Conservation (phyloP, 1,284 basidiomycete species). For the Microbotryum lychnidis-dioicae region DNA sequence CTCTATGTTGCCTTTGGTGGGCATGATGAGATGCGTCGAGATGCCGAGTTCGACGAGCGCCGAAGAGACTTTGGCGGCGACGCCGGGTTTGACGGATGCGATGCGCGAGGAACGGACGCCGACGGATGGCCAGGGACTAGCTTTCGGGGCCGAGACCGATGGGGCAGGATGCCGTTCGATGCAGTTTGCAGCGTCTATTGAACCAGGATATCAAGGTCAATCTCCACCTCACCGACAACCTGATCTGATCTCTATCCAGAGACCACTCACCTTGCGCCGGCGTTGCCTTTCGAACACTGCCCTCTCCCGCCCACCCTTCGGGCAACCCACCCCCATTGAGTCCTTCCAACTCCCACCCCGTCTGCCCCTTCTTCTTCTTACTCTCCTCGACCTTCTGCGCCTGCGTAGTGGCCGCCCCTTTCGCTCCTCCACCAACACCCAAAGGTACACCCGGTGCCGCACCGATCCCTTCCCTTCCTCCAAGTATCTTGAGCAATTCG, state of each 20-base stretch:
- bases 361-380: slow-evolving; percentile 21
- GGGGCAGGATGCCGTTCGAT: slow-evolving; percentile 62
- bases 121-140: slow-evolving; percentile 57
- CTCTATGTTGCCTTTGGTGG: slow-evolving; percentile 67
- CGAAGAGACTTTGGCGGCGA: slow-evolving; percentile 62
- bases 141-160: slow-evolving; percentile 55
- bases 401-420: slow-evolving; percentile 2
- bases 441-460: slow-evolving; percentile 17
- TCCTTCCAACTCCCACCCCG: slow-evolving; percentile 27
- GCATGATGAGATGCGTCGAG: slow-evolving; percentile 77
- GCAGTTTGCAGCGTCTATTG: slow-evolving; percentile 60
- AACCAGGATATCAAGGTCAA: no score
- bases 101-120: slow-evolving; percentile 72
- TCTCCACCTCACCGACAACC: no score
- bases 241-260: background rate
- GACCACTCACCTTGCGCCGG: slow-evolving; percentile 25
- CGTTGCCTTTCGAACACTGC: slow-evolving; percentile 29
- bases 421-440: slow-evolving; percentile 12
- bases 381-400: background rate
- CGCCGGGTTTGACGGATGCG: slow-evolving; percentile 61
- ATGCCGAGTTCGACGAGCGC: slow-evolving; percentile 67
- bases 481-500: slow-evolving; percentile 72
- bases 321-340: slow-evolving; percentile 24
- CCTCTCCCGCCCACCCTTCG: slow-evolving; percentile 31
- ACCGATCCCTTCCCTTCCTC: slow-evolving; percentile 38